Conservation (phyloP, 2,329 filamentous ascomycete genomes). For the Clarireedia sp. region DNA sequence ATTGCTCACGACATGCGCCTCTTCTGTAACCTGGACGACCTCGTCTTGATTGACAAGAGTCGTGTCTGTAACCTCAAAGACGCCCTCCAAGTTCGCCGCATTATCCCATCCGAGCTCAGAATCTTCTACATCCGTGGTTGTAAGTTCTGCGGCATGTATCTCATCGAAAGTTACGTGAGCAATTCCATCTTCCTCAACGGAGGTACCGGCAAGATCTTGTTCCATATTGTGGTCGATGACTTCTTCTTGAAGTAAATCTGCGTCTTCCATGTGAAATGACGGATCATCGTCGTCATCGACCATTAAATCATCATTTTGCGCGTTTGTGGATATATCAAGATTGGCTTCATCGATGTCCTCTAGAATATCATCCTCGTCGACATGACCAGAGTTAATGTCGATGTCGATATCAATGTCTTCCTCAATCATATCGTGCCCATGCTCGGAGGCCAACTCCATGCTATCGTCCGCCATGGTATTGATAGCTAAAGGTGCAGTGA, state of each 20-base stretch:
- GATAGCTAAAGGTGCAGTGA: slow-evolving; percentile 1
- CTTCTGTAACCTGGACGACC: background rate
- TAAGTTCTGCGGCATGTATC: background rate
- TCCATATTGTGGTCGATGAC: slow-evolving; percentile 18
- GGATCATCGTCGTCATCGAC: slow-evolving; percentile 35
- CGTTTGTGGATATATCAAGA: background rate
- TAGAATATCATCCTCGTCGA: slow-evolving; percentile 48
- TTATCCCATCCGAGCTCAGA: slow-evolving; percentile 2
- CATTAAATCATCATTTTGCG: slow-evolving; percentile 38
- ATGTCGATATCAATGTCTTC: slow-evolving; percentile 53
- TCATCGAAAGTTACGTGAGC: background rate
- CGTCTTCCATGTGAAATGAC: slow-evolving; percentile 32
- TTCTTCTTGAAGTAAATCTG: slow-evolving; percentile 22
- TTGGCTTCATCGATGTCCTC: slow-evolving; percentile 37
- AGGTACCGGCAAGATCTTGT: slow-evolving; percentile 14
- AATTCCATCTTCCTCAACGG: slow-evolving; percentile 9
- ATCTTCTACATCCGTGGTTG: slow-evolving; percentile 3
- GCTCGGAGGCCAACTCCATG: slow-evolving; percentile 48
- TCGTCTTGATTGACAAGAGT: background rate
- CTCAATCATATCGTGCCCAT: slow-evolving; percentile 32
- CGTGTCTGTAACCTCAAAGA: background rate
- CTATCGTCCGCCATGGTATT: slow-evolving; percentile 33
- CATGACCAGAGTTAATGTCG: slow-evolving; percentile 36
- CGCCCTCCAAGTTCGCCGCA: background rate
- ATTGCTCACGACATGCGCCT: background rate